Conservation (phyloP, 495 filamentous ascomycete genomes). For the Schizothecium vesticola region DNA sequence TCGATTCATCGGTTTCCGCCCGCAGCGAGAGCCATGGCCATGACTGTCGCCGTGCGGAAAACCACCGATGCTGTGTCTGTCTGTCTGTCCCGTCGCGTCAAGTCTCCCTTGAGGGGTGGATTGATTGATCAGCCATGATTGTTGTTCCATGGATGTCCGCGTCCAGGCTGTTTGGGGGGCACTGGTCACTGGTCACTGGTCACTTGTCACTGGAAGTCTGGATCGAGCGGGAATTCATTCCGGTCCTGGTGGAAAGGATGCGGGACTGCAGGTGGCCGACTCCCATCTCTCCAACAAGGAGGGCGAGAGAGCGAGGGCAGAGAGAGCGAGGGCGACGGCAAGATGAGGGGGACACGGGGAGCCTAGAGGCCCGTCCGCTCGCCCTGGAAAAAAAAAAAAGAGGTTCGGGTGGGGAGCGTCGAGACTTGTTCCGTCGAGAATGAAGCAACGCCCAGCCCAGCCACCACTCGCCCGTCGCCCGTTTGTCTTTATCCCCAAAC, state of each 20-base stretch:
- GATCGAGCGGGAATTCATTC: not conserved
- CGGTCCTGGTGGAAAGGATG: not conserved
- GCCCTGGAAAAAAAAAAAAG: not conserved
- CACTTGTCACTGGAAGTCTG: not conserved
- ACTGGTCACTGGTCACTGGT: not conserved
- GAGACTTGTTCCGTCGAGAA: not conserved
- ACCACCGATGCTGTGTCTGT: not conserved
- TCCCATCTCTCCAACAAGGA: not conserved
- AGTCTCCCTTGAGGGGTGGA: not conserved
- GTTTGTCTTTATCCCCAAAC: conserved; percentile 2
- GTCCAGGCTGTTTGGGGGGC: not conserved
- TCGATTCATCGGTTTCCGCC: not conserved
- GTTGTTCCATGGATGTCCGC: not conserved
- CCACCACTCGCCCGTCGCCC: not conserved
- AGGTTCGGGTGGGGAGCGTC: not conserved
- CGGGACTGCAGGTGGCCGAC: not conserved
- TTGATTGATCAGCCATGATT: not conserved
- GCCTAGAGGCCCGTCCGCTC: not conserved
- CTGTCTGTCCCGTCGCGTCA: not conserved
- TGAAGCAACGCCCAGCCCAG: not conserved
- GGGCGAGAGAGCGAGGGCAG: not conserved
- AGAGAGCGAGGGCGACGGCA: not conserved
- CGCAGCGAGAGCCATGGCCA: not conserved
- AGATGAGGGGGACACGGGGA: not conserved
- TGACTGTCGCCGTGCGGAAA: not conserved